A percentile compares a stretch with the other conserved stretches of the same genome.
These are phyloP conservation scores for Cetraspora pellucida DNA, from an alignment of 192 early-diverging fungal species.

Conservation along the genomic window DNA sequence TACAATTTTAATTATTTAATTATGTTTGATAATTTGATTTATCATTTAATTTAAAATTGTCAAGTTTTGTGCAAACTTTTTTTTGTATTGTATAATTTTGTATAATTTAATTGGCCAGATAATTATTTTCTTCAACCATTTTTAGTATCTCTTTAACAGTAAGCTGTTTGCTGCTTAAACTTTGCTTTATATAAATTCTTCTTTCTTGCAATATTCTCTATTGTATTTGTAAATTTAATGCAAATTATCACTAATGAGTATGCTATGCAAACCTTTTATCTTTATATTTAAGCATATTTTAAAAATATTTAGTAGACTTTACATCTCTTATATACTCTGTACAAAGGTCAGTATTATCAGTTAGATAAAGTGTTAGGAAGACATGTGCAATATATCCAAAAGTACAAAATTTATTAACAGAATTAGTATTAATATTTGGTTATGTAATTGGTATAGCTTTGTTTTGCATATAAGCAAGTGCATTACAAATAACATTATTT, in stretches of 20 bases:
- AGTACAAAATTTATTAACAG: conserved; percentile 6
- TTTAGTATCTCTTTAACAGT: conserved; percentile 3
- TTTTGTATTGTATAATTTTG: too few relatives aligned
- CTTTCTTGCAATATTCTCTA: conserved; percentile 4
- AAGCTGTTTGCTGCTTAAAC: background rate
- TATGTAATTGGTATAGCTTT: background rate
- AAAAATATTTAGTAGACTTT: background rate
- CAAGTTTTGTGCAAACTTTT: background rate
- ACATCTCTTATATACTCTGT: conserved; percentile 8
- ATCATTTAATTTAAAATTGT: conserved; percentile 6
- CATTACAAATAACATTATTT: background rate
- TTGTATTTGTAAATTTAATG: conserved; percentile 19
- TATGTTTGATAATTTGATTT: background rate
- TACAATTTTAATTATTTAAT: background rate
- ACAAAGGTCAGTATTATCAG: background rate
- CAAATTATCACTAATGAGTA: background rate
- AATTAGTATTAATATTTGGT: background rate
- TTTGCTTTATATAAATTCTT: background rate
- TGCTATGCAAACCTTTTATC: conserved; percentile 5
- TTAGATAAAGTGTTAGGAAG: background rate
- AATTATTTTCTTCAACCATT: background rate
- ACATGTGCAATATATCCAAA: background rate
- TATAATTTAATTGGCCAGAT: background rate
- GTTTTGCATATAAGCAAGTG: background rate
- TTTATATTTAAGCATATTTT: conserved; percentile 19